phyloP scores from a whole-genome alignment of 1,139 yeast species.

The Protomyces macrosporus region DNA sequence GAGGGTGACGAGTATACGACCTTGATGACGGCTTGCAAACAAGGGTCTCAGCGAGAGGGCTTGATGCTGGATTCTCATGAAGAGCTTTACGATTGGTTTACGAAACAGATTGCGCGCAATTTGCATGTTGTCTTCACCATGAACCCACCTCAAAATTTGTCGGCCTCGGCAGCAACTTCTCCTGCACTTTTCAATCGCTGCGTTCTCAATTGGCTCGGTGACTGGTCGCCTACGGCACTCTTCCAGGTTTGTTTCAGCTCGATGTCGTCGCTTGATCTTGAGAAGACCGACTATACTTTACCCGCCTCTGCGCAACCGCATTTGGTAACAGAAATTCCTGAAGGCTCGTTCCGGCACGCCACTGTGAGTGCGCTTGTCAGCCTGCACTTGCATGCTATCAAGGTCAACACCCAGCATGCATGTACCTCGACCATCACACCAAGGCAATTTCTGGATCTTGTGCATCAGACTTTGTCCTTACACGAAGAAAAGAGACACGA shows the following conservation, averaged over 20 bases:
- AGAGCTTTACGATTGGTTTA: slow-evolving; percentile 73
- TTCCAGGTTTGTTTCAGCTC: slow-evolving; percentile 48
- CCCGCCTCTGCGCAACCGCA: slow-evolving; percentile 15
- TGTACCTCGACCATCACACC: slow-evolving; percentile 43
- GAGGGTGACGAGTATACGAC: slow-evolving; percentile 63
- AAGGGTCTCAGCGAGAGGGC: slow-evolving; percentile 58
- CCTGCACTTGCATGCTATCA: slow-evolving; percentile 43
- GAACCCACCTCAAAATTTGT: slow-evolving; percentile 48
- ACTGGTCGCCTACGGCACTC: slow-evolving; percentile 59
- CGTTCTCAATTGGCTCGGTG: slow-evolving; percentile 84
- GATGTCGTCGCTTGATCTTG: slow-evolving; percentile 50
- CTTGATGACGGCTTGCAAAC: slow-evolving; percentile 55
- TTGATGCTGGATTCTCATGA: slow-evolving; percentile 61
- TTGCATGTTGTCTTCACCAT: slow-evolving; percentile 80
- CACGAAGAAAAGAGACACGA: slow-evolving; percentile 47
- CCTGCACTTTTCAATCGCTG: slow-evolving; percentile 92
- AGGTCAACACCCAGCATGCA: slow-evolving; percentile 30
- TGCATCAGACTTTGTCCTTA: slow-evolving; percentile 47
- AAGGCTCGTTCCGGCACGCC: slow-evolving; percentile 45
- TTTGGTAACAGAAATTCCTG: slow-evolving; percentile 9
- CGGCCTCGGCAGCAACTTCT: slow-evolving; percentile 56
- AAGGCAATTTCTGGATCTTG: slow-evolving; percentile 52
- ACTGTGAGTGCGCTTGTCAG: slow-evolving; percentile 48
- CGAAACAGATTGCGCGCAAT: slow-evolving; percentile 59
- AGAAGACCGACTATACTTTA: slow-evolving; percentile 43